Evolutionary conservation across 2,329 filamentous ascomycete species (phyloP).

Genomic region (Aspergillus latus): DNA sequence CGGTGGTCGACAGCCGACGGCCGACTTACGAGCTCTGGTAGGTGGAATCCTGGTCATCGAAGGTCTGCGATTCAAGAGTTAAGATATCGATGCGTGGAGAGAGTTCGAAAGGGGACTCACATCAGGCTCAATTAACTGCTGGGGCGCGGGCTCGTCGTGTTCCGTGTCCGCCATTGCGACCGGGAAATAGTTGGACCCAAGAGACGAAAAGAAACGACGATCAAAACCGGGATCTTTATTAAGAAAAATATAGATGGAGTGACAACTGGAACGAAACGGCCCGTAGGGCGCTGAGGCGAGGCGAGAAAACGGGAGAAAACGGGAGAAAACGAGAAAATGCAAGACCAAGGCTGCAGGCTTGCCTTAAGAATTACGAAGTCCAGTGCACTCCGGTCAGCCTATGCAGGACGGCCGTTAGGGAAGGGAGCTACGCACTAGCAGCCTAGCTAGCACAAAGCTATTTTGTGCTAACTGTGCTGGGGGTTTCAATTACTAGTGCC

Average conservation of each 20-base stretch:
- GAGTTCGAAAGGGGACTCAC: conserved; percentile 19
- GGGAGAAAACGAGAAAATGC: too few relatives aligned
- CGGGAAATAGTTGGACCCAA: background rate
- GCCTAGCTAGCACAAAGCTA: too few relatives aligned
- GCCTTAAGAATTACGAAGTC: background rate
- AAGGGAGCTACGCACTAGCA: background rate
- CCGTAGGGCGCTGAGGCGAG: too few relatives aligned
- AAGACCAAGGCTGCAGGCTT: background rate
- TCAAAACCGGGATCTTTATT: background rate
- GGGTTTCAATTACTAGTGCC: background rate
- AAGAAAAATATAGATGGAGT: background rate
- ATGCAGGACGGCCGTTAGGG: conserved; percentile 12
- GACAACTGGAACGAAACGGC: background rate
- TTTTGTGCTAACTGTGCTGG: background rate
- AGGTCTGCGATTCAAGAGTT: conserved; percentile 18
- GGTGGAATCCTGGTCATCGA: conserved; percentile 28
- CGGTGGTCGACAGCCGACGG: too few relatives aligned
- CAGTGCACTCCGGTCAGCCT: background rate
- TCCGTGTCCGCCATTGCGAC: conserved; percentile 6
- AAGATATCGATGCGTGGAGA: background rate
- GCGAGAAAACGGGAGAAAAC: background rate
- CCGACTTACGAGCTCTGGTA: conserved; percentile 30
- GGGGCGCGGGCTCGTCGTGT: conserved; percentile 1
- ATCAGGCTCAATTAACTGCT: conserved; percentile 28
- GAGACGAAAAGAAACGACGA: background rate